phyloP scores from a whole-genome alignment of 768 basidiomycete species.

The Mycena vulgaris region DNA sequence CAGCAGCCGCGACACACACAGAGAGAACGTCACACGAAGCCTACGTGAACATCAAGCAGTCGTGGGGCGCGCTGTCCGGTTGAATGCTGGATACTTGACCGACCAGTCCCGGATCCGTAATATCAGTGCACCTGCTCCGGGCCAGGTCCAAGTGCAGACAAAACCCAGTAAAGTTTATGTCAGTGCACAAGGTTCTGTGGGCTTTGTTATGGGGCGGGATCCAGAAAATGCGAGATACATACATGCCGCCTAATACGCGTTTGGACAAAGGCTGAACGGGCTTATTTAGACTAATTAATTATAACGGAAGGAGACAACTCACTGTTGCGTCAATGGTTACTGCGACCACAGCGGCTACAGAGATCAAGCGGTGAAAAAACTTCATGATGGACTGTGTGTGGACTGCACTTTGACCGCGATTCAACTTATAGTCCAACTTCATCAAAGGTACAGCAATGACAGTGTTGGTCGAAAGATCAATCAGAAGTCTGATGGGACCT shows the following conservation, averaged over 20 bases:
- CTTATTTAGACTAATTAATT: slow-evolving; percentile 15
- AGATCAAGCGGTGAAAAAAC: slow-evolving; percentile 28
- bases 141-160: slow-evolving; percentile 24
- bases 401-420: slow-evolving; percentile 21
- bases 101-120: slow-evolving; percentile 24
- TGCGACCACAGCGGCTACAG: slow-evolving; percentile 22
- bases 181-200: slow-evolving; percentile 21
- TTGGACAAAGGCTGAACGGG: slow-evolving; percentile 18
- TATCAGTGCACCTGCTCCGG: slow-evolving; percentile 16
- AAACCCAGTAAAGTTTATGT: slow-evolving; percentile 16
- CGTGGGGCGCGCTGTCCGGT: slow-evolving; percentile 17
- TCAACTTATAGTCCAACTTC: slow-evolving; percentile 24
- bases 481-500: slow-evolving; percentile 20
- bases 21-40: slow-evolving; percentile 13
- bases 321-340: slow-evolving; percentile 23
- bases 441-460: slow-evolving; percentile 13
- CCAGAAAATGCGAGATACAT: slow-evolving; percentile 17
- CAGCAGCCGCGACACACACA: slow-evolving; percentile 8
- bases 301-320: slow-evolving; percentile 18
- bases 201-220: slow-evolving; percentile 9
- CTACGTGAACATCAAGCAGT: slow-evolving; percentile 24
- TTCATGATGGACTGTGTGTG: slow-evolving; percentile 24
- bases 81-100: slow-evolving; percentile 26
- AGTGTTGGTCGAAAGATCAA: slow-evolving; percentile 19
- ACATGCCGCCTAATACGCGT: slow-evolving; percentile 23